Percentiles rank a stretch among this genome's conserved stretches.
Evolutionary conservation across 352 stramenopile species (phyloP).

Genomic region (Pythium plurisporium): DNA sequence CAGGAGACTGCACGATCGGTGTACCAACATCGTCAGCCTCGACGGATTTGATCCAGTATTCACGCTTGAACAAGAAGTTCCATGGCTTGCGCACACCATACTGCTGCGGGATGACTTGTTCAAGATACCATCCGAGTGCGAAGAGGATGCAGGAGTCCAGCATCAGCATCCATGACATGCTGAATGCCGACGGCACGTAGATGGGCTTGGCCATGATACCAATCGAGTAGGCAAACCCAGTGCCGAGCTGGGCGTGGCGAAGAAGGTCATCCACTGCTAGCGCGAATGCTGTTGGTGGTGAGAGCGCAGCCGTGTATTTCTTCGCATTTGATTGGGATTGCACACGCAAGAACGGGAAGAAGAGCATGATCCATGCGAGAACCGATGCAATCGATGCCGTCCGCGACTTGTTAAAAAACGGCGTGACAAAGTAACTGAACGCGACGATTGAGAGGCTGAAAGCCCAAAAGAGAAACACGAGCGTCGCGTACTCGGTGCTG

Average conservation of each 20-base stretch:
- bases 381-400: conserved; percentile 59
- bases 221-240: conserved; percentile 55
- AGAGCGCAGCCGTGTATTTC: conserved; percentile 57
- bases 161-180: conserved; percentile 58
- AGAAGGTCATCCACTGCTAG: conserved; percentile 58
- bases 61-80: conserved; percentile 82
- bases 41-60: conserved; percentile 27
- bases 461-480: conserved; percentile 64
- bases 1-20: conserved; percentile 10
- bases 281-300: conserved; percentile 60
- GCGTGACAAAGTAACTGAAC: conserved; percentile 57
- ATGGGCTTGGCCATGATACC: conserved; percentile 30
- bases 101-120: conserved; percentile 89
- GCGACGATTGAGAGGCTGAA: conserved; percentile 56
- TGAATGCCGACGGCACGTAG: conserved; percentile 32
- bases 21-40: conserved; percentile 11
- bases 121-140: conserved; percentile 87
- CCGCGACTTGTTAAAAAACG: conserved; percentile 69
- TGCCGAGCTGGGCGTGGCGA: conserved; percentile 52
- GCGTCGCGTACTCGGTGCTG: conserved; percentile 42
- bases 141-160: conserved; percentile 83
- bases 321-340: conserved; percentile 26
- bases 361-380: conserved; percentile 66
- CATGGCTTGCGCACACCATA: conserved; percentile 87
- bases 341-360: conserved; percentile 67